Percentiles rank a stretch among this genome's conserved stretches.
Conservation (phyloP, 768 basidiomycete genomes). For the Symmetrospora coprosmae region DNA sequence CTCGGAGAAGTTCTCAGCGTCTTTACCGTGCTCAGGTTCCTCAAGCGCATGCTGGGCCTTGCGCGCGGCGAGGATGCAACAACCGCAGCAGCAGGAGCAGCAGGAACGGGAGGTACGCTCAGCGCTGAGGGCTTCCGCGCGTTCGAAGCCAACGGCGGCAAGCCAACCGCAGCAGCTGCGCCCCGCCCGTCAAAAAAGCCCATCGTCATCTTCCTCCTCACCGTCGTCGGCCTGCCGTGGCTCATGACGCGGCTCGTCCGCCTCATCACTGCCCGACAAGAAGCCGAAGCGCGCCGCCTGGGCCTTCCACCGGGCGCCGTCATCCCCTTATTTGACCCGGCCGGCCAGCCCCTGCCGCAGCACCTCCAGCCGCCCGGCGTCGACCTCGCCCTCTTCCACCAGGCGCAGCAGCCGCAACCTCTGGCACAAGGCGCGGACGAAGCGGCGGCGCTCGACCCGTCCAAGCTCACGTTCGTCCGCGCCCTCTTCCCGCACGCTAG, state of each 20-base stretch:
- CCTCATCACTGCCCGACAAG: slow-evolving; percentile 41
- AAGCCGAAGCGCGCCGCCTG: slow-evolving; percentile 39
- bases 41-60: slow-evolving; percentile 51
- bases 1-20: slow-evolving; percentile 84
- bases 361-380: slow-evolving; percentile 29
- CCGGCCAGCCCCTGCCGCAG: slow-evolving; percentile 40
- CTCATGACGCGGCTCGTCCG: slow-evolving; percentile 81
- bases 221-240: slow-evolving; percentile 82
- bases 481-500: slow-evolving; percentile 65
- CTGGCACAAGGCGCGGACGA: slow-evolving; percentile 37
- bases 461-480: slow-evolving; percentile 66
- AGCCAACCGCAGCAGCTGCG: slow-evolving; percentile 35
- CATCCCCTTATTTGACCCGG: background rate
- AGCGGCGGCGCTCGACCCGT: slow-evolving; percentile 47
- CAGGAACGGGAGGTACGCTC: background rate
- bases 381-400: slow-evolving; percentile 19
- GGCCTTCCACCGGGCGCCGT: slow-evolving; percentile 33
- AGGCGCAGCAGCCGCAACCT: slow-evolving; percentile 6
- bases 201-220: slow-evolving; percentile 78
- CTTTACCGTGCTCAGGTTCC: slow-evolving; percentile 77
- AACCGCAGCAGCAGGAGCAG: slow-evolving; percentile 40
- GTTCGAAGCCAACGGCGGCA: slow-evolving; percentile 44
- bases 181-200: slow-evolving; percentile 75
- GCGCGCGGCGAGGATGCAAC: slow-evolving; percentile 37
- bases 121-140: slow-evolving; percentile 52